A percentile compares a stretch with the other conserved stretches of the same genome.
These are phyloP conservation scores for Cardamine chenopodiifolia DNA, from an alignment of 345 rosid species.

Conservation along the genomic window DNA sequence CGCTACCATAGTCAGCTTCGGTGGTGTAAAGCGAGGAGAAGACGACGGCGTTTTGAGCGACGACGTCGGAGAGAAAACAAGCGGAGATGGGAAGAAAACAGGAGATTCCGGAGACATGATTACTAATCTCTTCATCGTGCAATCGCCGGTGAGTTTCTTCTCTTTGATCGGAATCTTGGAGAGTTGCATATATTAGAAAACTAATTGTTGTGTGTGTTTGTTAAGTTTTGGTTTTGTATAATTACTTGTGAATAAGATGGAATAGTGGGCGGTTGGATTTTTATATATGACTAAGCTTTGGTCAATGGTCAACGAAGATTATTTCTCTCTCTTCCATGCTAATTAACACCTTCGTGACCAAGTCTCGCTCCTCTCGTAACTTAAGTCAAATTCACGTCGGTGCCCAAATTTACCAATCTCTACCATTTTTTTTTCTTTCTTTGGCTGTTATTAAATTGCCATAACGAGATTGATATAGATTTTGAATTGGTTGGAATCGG, in stretches of 20 bases:
- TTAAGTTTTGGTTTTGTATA: neutral
- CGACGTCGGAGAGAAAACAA: conserved; percentile 36
- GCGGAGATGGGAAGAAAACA: conserved; percentile 32
- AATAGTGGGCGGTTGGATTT: conserved; percentile 37
- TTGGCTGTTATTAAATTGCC: conserved; percentile 29
- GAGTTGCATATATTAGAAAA: conserved; percentile 30
- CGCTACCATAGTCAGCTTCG: conserved; percentile 19
- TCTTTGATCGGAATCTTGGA: conserved; percentile 33
- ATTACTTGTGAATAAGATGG: conserved; percentile 34
- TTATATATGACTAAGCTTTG: conserved; percentile 35
- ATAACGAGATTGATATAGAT: conserved; percentile 8
- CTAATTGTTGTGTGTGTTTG: neutral
- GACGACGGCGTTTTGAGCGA: conserved; percentile 38
- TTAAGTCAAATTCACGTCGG: conserved; percentile 44
- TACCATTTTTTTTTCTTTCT: neutral
- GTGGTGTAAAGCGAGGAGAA: conserved; percentile 33
- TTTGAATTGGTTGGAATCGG: conserved; percentile 25
- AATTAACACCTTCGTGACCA: conserved; percentile 40
- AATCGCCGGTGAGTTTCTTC: conserved; percentile 18
- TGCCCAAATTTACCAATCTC: conserved; percentile 31
- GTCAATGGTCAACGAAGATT: conserved; percentile 47
- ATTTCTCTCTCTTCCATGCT: conserved; percentile 38
- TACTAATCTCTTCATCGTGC: conserved; percentile 24
- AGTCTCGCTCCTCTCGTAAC: conserved; percentile 38
- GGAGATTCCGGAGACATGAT: conserved; percentile 41